Evolutionary conservation across 2,329 filamentous ascomycete genomes (phyloP), one percentile per base, ranked within the genome.

Genomic region (Talaromyces sp.): DNA sequence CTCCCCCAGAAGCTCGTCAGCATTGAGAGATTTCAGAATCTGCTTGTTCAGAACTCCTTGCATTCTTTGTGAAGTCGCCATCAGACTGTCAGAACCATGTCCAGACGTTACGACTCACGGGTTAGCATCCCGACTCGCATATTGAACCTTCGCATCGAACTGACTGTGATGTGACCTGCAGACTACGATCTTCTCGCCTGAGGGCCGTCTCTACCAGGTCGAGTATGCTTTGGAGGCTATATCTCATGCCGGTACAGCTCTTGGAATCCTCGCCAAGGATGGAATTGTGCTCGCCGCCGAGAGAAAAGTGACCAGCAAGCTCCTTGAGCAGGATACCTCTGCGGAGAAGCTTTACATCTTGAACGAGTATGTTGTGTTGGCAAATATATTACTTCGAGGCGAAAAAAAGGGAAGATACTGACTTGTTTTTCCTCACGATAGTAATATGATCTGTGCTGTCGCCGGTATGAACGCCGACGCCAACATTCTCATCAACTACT

Each of bases 401-500:
- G 4, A n/a, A 31, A 13, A 9, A 19, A 19, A 46, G n/a, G 32
- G 32, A 35, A 35, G 1, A 5, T 21, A 13, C 21, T 62, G 38
- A 62, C 31, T 62, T 62, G 31, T 7, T 10, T 5, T 17, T 52
- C n/a, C 14, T 51, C 19, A 21, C 67, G 11, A 50, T 43, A 98
- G 93, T 82, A 99, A 99, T 83, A 99, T 99, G 96, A 98, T 99
- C 79, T 97, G 93, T 79, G 95, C 95, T 64, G 95, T 99, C 63
- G 95, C 95, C 70, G 95, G 95, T 74, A 98, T 99, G 93, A 99
- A 93, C 52, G 95, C 95, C 73, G 95, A 99, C 75, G 95, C 95
- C 77, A 99, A 99, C 83, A 99, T 99, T 78, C 91, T 99, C 76
- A 99, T 99, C 87, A 99, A 99, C 84, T 97, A 96, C 80, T 96